A percentile compares a stretch with the other conserved stretches of the same genome.
Conservation (phyloP, 805 yeast genomes). For the Jamesozyma spencerorum region DNA sequence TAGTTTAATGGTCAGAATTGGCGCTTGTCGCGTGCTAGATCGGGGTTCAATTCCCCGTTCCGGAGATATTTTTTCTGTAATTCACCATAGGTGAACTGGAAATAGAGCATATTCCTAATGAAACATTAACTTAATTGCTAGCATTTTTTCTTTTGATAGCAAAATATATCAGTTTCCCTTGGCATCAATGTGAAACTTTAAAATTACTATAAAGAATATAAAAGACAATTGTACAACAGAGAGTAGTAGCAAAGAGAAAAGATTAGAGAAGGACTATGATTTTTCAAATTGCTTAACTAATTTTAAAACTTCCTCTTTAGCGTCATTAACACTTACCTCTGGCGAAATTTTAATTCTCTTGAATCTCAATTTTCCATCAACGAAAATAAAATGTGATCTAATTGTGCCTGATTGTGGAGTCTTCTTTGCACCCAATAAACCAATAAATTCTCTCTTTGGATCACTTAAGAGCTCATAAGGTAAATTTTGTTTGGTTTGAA, state of each 20-base stretch:
- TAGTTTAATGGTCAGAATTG: conserved; percentile 3
- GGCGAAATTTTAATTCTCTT: conserved; percentile 39
- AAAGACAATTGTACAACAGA: no score
- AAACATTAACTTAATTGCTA: no score
- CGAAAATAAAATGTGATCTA: conserved; percentile 89
- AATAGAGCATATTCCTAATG: no score
- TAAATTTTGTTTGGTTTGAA: conserved; percentile 62
- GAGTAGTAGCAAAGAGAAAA: no score
- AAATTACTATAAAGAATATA: no score
- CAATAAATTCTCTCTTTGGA: conserved; percentile 59
- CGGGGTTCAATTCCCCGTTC: conserved; percentile 4
- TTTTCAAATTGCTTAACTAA: conserved; percentile 25
- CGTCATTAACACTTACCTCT: conserved; percentile 50
- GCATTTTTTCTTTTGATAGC: no score
- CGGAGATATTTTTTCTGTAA: conserved; percentile 1
- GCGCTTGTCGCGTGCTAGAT: conserved; percentile 3
- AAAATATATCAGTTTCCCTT: no score
- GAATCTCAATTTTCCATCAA: conserved; percentile 54
- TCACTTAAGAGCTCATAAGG: conserved; percentile 72
- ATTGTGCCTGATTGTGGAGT: conserved; percentile 57
- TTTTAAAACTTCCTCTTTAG: conserved; percentile 45
- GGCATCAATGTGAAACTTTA: no score
- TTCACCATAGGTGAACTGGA: no score
- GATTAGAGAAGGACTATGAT: neutral
- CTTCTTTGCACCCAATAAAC: conserved; percentile 75